A percentile compares a stretch with the other conserved stretches of the same genome.
Evolutionary conservation across 2,329 filamentous ascomycete genomes (phyloP).

Genomic region (Pezicula carpinea): DNA sequence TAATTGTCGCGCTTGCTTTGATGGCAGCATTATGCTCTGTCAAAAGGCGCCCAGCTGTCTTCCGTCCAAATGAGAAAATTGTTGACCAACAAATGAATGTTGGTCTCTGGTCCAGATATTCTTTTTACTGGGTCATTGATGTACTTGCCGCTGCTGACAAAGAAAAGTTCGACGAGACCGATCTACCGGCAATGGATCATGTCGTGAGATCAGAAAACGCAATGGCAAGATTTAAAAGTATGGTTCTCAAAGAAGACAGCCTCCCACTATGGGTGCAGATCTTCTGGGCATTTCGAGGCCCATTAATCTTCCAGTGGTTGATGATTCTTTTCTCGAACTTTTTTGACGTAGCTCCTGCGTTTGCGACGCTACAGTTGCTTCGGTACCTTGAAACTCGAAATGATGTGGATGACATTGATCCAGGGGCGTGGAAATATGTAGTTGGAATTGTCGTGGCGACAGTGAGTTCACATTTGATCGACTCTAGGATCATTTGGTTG

Average conservation of each 20-base stretch:
- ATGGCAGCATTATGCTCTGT: conserved; percentile 30
- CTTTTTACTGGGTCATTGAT: conserved; percentile 56
- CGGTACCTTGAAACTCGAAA: conserved; percentile 14
- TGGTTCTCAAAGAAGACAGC: conserved; percentile 31
- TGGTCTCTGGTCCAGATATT: conserved; percentile 55
- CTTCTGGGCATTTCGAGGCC: conserved; percentile 47
- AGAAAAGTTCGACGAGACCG: conserved; percentile 55
- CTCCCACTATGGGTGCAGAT: conserved; percentile 54
- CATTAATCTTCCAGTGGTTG: conserved; percentile 48
- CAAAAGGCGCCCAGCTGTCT: conserved; percentile 64
- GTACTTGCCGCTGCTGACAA: conserved; percentile 51
- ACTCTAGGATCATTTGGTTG: conserved; percentile 18
- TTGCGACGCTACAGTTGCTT: conserved; percentile 17
- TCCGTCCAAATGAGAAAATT: conserved; percentile 42
- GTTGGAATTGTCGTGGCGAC: conserved; percentile 10
- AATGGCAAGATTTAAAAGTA: conserved; percentile 43
- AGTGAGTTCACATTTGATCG: conserved; percentile 11
- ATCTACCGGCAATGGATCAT: conserved; percentile 57
- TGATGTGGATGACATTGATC: conserved; percentile 8
- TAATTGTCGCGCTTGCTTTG: conserved; percentile 7
- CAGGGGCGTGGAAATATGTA: conserved; percentile 16
- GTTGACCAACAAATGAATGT: conserved; percentile 61
- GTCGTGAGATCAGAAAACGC: conserved; percentile 44
- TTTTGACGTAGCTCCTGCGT: conserved; percentile 11
- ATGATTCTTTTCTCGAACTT: conserved; percentile 12